Conservation (phyloP, 305 asterid genomes). For the Rubia occidens region DNA sequence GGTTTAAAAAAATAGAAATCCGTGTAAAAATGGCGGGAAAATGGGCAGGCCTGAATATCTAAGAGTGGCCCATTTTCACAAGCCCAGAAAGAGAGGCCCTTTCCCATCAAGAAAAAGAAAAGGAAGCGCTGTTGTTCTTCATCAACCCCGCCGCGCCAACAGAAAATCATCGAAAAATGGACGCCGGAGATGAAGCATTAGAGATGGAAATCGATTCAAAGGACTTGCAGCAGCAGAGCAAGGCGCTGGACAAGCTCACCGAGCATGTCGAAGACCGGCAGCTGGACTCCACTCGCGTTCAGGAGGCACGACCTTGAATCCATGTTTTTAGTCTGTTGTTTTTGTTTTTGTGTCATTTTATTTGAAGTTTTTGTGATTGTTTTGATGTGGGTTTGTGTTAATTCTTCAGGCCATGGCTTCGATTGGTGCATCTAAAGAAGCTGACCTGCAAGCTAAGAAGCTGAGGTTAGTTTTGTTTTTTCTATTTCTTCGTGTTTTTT, state of each 20-base stretch:
- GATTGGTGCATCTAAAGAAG: constrained; percentile 75
- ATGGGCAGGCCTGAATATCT: too few species aligned
- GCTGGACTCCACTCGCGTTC: constrained; percentile 91
- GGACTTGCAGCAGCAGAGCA: constrained; percentile 90
- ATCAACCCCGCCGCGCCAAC: too few species aligned
- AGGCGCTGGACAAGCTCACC: constrained; percentile 88
- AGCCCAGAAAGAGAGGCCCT: too few species aligned
- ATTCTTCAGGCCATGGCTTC: constrained; percentile 88
- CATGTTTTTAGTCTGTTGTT: not conserved
- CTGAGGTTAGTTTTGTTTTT: constrained; percentile 59
- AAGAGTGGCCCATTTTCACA: too few species aligned
- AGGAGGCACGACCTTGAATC: constrained; percentile 36
- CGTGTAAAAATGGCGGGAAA: too few species aligned
- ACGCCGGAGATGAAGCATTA: constrained; percentile 49
- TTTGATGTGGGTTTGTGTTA: constrained; percentile 1
- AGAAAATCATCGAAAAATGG: too few species aligned
- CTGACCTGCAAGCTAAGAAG: constrained; percentile 89
- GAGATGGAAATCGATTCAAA: constrained; percentile 63
- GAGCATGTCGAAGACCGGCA: constrained; percentile 99
- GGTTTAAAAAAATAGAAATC: too few species aligned
- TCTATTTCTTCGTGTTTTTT: not conserved
- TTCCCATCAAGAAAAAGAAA: too few species aligned
- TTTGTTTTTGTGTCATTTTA: not conserved
- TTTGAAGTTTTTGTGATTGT: not conserved
- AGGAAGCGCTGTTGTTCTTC: too few species aligned